Conservation (phyloP, 2,329 filamentous ascomycete species). For the Ampelomyces quisqualis region DNA sequence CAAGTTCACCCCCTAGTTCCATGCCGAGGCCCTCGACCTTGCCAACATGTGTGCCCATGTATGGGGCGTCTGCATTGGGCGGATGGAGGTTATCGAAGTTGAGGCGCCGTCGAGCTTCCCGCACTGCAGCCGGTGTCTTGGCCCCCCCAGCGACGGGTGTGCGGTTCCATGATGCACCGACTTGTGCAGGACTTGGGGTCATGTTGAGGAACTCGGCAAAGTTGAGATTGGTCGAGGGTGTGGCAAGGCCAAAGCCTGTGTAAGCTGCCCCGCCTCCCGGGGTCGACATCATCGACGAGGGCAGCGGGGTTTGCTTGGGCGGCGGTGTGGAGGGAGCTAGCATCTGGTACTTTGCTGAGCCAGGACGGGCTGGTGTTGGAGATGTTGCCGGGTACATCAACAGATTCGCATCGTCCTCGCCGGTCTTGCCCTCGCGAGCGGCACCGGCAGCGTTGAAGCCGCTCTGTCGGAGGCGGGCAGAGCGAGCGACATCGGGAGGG, state of each 20-base stretch:
- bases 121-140: conserved; percentile 70
- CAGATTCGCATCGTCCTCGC: conserved; percentile 81
- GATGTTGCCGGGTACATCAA: conserved; percentile 89
- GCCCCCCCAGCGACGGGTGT: conserved; percentile 53
- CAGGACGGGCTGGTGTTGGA: conserved; percentile 75
- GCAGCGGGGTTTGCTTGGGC: conserved; percentile 60
- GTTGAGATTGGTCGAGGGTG: conserved; percentile 83
- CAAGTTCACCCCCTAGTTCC: conserved; percentile 66
- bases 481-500: conserved; percentile 42
- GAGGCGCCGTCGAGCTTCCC: conserved; percentile 70
- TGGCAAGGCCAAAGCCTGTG: conserved; percentile 65
- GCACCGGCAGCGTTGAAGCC: conserved; percentile 44
- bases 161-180: conserved; percentile 65
- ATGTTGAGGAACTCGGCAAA: conserved; percentile 98
- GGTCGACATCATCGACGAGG: conserved; percentile 87
- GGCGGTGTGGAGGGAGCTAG: conserved; percentile 58
- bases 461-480: conserved; percentile 45
- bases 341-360: conserved; percentile 49
- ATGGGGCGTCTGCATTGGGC: conserved; percentile 52
- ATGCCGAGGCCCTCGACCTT: conserved; percentile 60
- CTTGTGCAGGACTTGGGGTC: conserved; percentile 88
- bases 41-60: conserved; percentile 38
- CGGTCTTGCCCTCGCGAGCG: conserved; percentile 56
- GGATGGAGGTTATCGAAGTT: conserved; percentile 78
- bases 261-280: conserved; percentile 65